Conservation (phyloP, 75 land plant genomes). For the Cryptomeria japonica region DNA sequence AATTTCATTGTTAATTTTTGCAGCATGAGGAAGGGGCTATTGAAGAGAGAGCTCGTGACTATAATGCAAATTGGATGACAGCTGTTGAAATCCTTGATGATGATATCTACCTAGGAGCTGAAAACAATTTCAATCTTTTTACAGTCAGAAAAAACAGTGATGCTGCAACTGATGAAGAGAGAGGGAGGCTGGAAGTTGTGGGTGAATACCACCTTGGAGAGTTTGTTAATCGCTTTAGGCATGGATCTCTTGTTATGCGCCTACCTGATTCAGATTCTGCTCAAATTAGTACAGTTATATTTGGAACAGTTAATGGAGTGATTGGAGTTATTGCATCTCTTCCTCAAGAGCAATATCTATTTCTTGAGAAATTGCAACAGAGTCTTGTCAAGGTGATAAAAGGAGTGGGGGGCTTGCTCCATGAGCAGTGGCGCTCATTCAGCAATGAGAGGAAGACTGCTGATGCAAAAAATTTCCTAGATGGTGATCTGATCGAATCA, state of each 20-base stretch:
- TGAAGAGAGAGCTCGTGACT: slow-evolving; percentile 95
- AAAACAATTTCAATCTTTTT: slow-evolving; percentile 92
- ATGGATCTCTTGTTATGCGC: slow-evolving; percentile 99
- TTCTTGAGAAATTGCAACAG: slow-evolving; percentile 86
- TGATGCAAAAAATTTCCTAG: slow-evolving; percentile 89
- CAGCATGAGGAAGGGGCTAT: slow-evolving; percentile 99
- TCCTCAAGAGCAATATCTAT: slow-evolving; percentile 87
- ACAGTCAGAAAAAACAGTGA: slow-evolving; percentile 97
- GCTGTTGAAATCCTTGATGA: slow-evolving; percentile 99
- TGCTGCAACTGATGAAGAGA: slow-evolving; percentile 99
- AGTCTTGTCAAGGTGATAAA: slow-evolving; percentile 91
- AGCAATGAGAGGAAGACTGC: slow-evolving; percentile 91
- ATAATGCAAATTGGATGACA: slow-evolving; percentile 99
- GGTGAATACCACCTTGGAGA: slow-evolving; percentile 98
- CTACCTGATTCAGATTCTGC: slow-evolving; percentile 94
- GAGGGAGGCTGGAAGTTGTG: slow-evolving; percentile 91
- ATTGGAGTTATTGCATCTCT: slow-evolving; percentile 98
- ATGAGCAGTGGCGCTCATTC: slow-evolving; percentile 99
- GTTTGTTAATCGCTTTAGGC: slow-evolving; percentile 91
- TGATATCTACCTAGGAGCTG: slow-evolving; percentile 96
- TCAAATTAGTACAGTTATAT: slow-evolving; percentile 92
- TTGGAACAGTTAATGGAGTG: slow-evolving; percentile 95
- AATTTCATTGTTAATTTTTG: slow-evolving; percentile 6
- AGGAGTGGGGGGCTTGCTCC: slow-evolving; percentile 97
- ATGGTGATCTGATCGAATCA: slow-evolving; percentile 96